Evolutionary conservation across 177 flowering plant species (phyloP).

Genomic region (Telopea speciosissima): DNA sequence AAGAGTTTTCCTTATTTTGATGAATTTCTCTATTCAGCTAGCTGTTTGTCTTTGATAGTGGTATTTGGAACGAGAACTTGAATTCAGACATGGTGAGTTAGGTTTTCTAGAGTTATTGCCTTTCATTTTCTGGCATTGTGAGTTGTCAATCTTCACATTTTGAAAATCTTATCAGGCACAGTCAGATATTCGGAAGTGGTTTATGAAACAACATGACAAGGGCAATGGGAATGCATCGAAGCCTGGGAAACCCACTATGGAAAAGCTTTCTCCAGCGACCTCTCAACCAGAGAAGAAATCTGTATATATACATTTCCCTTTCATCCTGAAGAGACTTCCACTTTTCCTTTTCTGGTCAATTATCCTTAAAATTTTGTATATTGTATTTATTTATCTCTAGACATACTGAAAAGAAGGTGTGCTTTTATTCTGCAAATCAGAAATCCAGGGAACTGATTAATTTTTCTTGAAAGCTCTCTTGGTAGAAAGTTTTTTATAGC

Average conservation of each 20-base stretch:
- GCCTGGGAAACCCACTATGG: slow-evolving; percentile 27
- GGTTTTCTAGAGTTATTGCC: background rate
- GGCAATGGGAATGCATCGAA: slow-evolving; percentile 42
- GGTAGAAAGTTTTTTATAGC: background rate
- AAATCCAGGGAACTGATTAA: too few relatives aligned
- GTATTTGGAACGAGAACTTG: background rate
- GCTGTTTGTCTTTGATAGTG: background rate
- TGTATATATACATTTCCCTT: slow-evolving; percentile 24
- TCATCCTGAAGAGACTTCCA: too few relatives aligned
- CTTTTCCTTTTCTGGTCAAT: too few relatives aligned
- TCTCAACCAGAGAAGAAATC: slow-evolving; percentile 27
- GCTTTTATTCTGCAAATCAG: too few relatives aligned
- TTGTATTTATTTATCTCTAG: background rate
- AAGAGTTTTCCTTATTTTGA: background rate
- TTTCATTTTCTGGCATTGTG: background rate
- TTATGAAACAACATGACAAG: slow-evolving; percentile 67
- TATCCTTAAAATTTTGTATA: background rate
- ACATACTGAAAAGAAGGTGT: background rate
- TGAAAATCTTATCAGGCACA: slow-evolving; percentile 13
- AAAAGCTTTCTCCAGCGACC: background rate
- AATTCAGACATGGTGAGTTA: slow-evolving; percentile 20
- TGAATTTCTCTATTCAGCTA: background rate
- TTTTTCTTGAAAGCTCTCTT: background rate
- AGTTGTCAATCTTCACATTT: background rate
- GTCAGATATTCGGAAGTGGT: slow-evolving; percentile 89